Percentiles rank a stretch among this genome's conserved stretches.
phyloP scores from a whole-genome alignment of 176 grass and related monocot genomes.

The Oryza punctata region DNA sequence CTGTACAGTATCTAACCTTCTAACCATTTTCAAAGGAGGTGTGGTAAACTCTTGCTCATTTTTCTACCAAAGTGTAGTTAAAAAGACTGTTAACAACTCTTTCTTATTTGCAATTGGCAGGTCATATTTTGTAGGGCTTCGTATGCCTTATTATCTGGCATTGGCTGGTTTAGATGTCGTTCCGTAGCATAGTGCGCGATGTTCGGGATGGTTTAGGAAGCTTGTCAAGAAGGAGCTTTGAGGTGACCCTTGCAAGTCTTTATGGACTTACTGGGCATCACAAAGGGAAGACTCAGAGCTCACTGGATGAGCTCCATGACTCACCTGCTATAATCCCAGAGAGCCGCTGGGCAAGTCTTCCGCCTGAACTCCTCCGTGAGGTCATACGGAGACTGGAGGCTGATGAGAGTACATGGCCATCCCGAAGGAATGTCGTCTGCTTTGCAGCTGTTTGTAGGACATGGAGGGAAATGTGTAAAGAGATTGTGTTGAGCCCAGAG shows the following conservation, averaged over 20 bases:
- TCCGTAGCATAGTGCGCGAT: slow-evolving; percentile 92
- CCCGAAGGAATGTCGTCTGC: slow-evolving; percentile 75
- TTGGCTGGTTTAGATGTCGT: slow-evolving; percentile 69
- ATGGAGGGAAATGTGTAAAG: slow-evolving; percentile 99
- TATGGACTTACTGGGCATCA: slow-evolving; percentile 67
- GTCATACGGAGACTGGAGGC: slow-evolving; percentile 78
- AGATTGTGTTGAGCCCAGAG: slow-evolving; percentile 90
- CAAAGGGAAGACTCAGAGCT: slow-evolving; percentile 65
- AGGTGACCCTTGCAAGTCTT: slow-evolving; percentile 78
- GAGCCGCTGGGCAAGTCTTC: slow-evolving; percentile 81
- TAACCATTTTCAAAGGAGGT: slow-evolving; percentile 1
- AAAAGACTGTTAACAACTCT: slow-evolving; percentile 2
- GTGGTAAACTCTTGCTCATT: neutral
- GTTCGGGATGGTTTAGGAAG: slow-evolving; percentile 87
- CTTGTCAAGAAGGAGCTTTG: slow-evolving; percentile 84
- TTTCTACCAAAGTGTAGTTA: neutral
- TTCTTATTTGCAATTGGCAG: slow-evolving; percentile 23
- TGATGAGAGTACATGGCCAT: slow-evolving; percentile 83
- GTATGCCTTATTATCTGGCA: slow-evolving; percentile 36
- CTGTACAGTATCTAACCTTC: neutral
- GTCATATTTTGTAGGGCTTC: slow-evolving; percentile 27
- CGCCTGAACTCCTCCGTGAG: slow-evolving; percentile 91
- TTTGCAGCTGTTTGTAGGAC: slow-evolving; percentile 93
- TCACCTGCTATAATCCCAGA: slow-evolving; percentile 53
- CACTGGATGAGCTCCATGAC: slow-evolving; percentile 58